phyloP scores from a whole-genome alignment of 2,329 filamentous ascomycete genomes.

The Teratosphaeria viscida region DNA sequence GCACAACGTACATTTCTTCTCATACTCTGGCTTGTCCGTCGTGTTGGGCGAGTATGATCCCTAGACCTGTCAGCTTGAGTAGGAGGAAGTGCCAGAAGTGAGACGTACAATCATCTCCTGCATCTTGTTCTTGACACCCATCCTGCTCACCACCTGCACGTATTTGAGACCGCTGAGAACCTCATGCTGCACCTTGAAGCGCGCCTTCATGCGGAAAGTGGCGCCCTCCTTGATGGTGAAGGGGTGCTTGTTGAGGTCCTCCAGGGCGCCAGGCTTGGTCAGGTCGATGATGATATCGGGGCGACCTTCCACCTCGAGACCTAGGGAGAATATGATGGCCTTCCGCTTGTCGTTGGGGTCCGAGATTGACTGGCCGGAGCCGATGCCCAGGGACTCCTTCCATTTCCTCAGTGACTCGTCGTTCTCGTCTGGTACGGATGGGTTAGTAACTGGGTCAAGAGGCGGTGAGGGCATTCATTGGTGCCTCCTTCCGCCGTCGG shows the following conservation, averaged over 20 bases:
- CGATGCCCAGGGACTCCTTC: slow-evolving; percentile 90
- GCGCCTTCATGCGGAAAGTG: slow-evolving; percentile 86
- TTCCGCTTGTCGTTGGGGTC: slow-evolving; percentile 66
- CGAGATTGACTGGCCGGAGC: slow-evolving; percentile 44
- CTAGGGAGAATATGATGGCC: slow-evolving; percentile 86
- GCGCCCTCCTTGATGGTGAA: slow-evolving; percentile 97
- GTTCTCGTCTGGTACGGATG: slow-evolving; percentile 43
- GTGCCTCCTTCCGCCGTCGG: not conserved
- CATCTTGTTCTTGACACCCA: slow-evolving; percentile 81
- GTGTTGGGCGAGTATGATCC: slow-evolving; percentile 92
- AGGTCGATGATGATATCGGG: slow-evolving; percentile 83
- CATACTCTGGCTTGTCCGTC: slow-evolving; percentile 71
- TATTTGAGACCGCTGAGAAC: slow-evolving; percentile 94
- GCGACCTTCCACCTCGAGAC: slow-evolving; percentile 73
- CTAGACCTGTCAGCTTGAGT: slow-evolving; percentile 33
- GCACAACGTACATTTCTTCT: slow-evolving; percentile 71
- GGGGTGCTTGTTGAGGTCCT: slow-evolving; percentile 74
- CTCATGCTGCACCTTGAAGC: slow-evolving; percentile 94
- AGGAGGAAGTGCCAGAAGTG: no score
- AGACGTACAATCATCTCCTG: slow-evolving; percentile 89
- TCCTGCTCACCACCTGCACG: slow-evolving; percentile 84
- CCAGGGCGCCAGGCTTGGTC: slow-evolving; percentile 59
- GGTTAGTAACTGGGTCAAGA: slow-evolving; percentile 1
- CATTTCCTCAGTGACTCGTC: slow-evolving; percentile 95
- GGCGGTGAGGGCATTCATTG: not conserved